These are phyloP conservation scores for Hymenoscyphus fraxineus DNA, from an alignment of 2,329 filamentous ascomycete species.

Conservation along the genomic window DNA sequence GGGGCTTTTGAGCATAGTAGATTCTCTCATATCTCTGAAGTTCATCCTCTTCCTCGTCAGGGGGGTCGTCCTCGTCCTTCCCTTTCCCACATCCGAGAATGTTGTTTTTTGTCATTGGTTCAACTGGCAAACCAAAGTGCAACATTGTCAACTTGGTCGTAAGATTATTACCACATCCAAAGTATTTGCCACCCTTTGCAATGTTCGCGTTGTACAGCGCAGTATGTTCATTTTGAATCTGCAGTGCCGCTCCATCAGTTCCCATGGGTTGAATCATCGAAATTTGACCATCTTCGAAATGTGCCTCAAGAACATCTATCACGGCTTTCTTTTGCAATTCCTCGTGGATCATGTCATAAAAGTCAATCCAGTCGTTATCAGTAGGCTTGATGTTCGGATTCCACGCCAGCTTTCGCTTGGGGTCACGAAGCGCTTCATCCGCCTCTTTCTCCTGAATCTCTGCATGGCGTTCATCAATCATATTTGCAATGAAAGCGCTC, in stretches of 20 bases:
- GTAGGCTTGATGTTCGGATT: slow-evolving; percentile 19
- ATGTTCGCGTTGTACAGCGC: slow-evolving; percentile 19
- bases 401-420: slow-evolving; percentile 13
- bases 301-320: slow-evolving; percentile 11
- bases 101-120: slow-evolving; percentile 28
- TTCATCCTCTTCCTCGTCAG: slow-evolving; percentile 15
- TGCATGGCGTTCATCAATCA: slow-evolving; percentile 6
- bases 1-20: slow-evolving; percentile 25
- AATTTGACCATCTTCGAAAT: slow-evolving; percentile 19
- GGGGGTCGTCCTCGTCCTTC: slow-evolving; percentile 8
- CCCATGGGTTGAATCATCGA: slow-evolving; percentile 15
- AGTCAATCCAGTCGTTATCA: slow-evolving; percentile 17
- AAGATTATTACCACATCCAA: slow-evolving; percentile 25
- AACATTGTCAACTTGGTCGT: slow-evolving; percentile 33
- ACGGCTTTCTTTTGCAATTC: slow-evolving; percentile 8
- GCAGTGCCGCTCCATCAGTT: slow-evolving; percentile 12
- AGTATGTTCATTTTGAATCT: slow-evolving; percentile 21
- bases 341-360: slow-evolving; percentile 8
- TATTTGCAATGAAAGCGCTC: not conserved
- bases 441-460: not conserved
- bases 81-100: slow-evolving; percentile 16
- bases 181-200: slow-evolving; percentile 11
- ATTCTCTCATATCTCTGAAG: slow-evolving; percentile 13
- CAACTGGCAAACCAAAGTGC: slow-evolving; percentile 32
- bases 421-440: slow-evolving; percentile 2